Percentiles rank a stretch among this genome's conserved stretches.
phyloP scores from a whole-genome alignment of 208 protist species.

The Wallacemonas sp. region DNA sequence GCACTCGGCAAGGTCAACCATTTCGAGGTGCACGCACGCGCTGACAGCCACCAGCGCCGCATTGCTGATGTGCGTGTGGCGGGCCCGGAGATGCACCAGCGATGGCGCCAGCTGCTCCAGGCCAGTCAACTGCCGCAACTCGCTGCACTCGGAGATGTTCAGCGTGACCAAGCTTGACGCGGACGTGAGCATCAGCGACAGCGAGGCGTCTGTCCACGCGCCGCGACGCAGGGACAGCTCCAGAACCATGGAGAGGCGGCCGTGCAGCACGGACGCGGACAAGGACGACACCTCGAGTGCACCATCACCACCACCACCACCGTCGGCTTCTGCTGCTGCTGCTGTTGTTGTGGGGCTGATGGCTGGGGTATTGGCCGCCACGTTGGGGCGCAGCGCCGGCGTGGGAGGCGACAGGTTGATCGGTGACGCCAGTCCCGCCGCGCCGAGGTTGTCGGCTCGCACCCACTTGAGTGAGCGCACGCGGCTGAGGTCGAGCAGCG shows the following conservation, averaged over 20 bases:
- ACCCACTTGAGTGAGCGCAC: conserved; percentile 13
- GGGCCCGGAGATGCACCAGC: conserved; percentile 9
- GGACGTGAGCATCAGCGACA: background rate
- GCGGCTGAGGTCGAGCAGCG: conserved; percentile 7
- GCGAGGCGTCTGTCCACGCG: conserved; percentile 13
- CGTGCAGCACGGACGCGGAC: background rate
- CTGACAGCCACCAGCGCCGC: conserved; percentile 39
- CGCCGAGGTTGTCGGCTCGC: background rate
- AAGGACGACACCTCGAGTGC: background rate
- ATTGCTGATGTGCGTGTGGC: conserved; percentile 42
- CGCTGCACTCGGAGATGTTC: conserved; percentile 17
- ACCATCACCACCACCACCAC: too few relatives aligned
- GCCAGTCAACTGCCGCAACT: background rate
- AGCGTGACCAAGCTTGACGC: conserved; percentile 2
- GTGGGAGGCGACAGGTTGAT: background rate
- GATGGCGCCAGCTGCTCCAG: conserved; percentile 5
- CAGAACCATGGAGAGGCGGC: background rate
- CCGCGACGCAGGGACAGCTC: conserved; percentile 5
- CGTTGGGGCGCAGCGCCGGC: background rate
- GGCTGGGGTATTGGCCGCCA: background rate
- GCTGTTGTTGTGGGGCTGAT: background rate
- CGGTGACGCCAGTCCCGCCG: background rate
- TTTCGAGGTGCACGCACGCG: conserved; percentile 37
- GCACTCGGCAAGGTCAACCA: conserved; percentile 53
- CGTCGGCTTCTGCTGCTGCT: too few relatives aligned